Conservation (phyloP, 768 basidiomycete species). For the Auriscalpium microsporum region DNA sequence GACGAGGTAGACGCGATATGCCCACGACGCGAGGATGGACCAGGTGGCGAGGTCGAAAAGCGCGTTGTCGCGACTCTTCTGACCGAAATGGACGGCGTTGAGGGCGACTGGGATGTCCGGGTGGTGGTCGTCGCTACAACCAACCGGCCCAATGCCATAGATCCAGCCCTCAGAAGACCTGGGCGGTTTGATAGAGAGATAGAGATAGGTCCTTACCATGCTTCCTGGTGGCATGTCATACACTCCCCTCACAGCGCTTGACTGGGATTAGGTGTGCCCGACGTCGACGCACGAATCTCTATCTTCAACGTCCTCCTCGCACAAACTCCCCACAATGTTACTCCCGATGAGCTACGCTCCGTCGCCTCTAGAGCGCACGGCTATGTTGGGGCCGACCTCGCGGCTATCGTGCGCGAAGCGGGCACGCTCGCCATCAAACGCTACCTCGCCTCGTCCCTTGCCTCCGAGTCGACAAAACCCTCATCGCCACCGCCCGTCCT, state of each 20-base stretch:
- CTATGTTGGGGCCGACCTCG: constrained; percentile 94
- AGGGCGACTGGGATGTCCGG: constrained; percentile 40
- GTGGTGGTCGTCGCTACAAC: constrained; percentile 96
- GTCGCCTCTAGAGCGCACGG: constrained; percentile 83
- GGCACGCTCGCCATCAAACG: constrained; percentile 88
- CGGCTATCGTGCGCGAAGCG: constrained; percentile 86
- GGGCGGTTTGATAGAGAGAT: constrained; percentile 93
- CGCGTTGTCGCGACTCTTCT: constrained; percentile 91
- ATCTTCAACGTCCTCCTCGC: constrained; percentile 82
- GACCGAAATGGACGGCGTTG: constrained; percentile 91
- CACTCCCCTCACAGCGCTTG: background rate
- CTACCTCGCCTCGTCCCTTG: constrained; percentile 33
- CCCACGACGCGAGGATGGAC: constrained; percentile 80
- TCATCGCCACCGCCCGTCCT: constrained; percentile 1
- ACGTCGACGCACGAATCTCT: constrained; percentile 71
- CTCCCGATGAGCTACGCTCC: constrained; percentile 46
- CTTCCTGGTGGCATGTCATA: background rate
- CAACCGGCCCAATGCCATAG: constrained; percentile 91
- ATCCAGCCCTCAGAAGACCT: constrained; percentile 83
- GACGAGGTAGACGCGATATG: constrained; percentile 96
- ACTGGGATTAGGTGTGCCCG: constrained; percentile 64
- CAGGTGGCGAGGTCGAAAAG: constrained; percentile 92
- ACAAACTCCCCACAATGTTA: constrained; percentile 71
- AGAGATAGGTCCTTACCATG: constrained; percentile 63
- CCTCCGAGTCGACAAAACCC: constrained; percentile 11